Percentiles rank a stretch among this genome's conserved stretches.
Conservation (phyloP, 2,329 filamentous ascomycete genomes). For the Trematosphaeria pertusa region DNA sequence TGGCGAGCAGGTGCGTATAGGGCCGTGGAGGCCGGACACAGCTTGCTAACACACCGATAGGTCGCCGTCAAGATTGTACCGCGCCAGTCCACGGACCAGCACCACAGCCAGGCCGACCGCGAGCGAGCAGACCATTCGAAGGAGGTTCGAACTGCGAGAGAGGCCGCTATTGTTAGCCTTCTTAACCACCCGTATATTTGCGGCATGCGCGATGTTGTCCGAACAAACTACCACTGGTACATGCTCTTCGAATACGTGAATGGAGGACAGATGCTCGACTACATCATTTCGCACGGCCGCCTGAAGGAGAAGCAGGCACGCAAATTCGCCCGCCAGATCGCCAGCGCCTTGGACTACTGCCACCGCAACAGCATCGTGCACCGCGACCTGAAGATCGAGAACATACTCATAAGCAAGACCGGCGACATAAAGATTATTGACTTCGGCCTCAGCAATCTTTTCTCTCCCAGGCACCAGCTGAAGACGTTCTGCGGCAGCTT, state of each 20-base stretch:
- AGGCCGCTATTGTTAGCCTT: slow-evolving; percentile 94
- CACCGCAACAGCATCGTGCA: slow-evolving; percentile 98
- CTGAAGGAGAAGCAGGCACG: slow-evolving; percentile 98
- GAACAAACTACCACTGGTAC: slow-evolving; percentile 98
- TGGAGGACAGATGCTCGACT: slow-evolving; percentile 98
- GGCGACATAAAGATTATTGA: slow-evolving; percentile 99
- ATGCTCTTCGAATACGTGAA: slow-evolving; percentile 99
- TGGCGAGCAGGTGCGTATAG: slow-evolving; percentile 77
- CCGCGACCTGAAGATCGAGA: slow-evolving; percentile 97
- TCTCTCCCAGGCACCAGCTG: slow-evolving; percentile 81
- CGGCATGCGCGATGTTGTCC: slow-evolving; percentile 91
- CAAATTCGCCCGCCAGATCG: slow-evolving; percentile 97
- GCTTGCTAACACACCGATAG: slow-evolving; percentile 55
- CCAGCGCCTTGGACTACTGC: slow-evolving; percentile 95
- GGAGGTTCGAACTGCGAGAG: slow-evolving; percentile 91
- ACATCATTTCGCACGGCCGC: slow-evolving; percentile 97
- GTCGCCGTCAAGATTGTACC: slow-evolving; percentile 98
- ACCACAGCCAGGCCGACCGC: slow-evolving; percentile 72
- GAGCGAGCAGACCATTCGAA: slow-evolving; percentile 96
- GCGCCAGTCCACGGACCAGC: slow-evolving; percentile 85
- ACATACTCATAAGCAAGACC: slow-evolving; percentile 98
- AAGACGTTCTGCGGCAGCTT: slow-evolving; percentile 98
- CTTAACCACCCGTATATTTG: slow-evolving; percentile 96
- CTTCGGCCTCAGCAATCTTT: slow-evolving; percentile 96
- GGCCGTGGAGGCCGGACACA: not conserved